A percentile compares a stretch with the other conserved stretches of the same genome.
Conservation (phyloP, 108 stramenopile genomes). For the Nannochloropsis gaditana region DNA sequence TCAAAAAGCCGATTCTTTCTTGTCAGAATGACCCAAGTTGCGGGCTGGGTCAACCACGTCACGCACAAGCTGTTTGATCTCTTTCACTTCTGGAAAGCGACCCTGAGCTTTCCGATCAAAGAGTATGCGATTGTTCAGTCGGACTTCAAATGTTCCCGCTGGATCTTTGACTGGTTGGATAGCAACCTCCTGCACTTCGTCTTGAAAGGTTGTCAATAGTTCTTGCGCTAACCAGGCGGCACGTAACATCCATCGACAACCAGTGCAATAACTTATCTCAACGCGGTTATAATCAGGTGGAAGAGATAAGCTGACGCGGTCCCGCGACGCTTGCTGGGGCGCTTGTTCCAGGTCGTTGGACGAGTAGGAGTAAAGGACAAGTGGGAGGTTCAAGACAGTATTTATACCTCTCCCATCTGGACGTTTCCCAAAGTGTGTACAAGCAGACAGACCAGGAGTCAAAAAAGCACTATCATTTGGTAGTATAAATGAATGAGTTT, state of each 20-base stretch:
- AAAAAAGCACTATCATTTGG: no score
- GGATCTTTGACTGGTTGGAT: background rate
- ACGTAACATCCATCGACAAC: slow-evolving; percentile 1
- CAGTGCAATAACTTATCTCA: background rate
- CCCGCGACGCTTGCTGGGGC: no score
- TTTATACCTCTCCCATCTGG: no score
- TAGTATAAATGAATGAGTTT: no score
- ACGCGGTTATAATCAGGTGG: background rate
- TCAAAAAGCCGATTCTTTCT: background rate
- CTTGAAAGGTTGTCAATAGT: background rate
- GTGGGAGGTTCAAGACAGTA: no score
- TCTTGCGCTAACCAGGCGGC: slow-evolving; percentile 16
- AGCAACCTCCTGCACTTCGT: slow-evolving; percentile 1
- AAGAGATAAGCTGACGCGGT: background rate
- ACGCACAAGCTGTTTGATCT: slow-evolving; percentile 11
- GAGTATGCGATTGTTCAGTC: background rate
- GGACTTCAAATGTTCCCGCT: slow-evolving; percentile 14
- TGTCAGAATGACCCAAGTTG: background rate
- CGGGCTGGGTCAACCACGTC: background rate
- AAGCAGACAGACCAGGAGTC: no score
- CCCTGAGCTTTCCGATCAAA: background rate
- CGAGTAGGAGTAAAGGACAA: no score
- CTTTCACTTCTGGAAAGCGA: slow-evolving; percentile 9
- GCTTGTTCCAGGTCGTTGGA: no score
- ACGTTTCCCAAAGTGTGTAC: no score